These are phyloP conservation scores for Anastatica hierochuntica DNA, from an alignment of 345 rosid species.

Conservation along the genomic window DNA sequence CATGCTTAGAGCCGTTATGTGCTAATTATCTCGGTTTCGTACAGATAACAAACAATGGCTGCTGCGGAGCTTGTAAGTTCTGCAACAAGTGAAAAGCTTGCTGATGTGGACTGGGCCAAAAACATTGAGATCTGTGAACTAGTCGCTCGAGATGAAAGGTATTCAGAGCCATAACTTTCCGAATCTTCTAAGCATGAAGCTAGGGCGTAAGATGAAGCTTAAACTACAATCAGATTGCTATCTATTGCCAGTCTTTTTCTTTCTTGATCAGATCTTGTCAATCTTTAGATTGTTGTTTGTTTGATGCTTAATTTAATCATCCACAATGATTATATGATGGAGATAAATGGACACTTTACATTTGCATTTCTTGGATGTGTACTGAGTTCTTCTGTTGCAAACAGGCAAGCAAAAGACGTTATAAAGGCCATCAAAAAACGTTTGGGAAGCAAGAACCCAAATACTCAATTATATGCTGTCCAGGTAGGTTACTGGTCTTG, in stretches of 20 bases:
- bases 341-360: background rate
- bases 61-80: conserved; percentile 80
- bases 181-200: background rate
- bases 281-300: background rate
- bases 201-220: background rate
- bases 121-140: conserved; percentile 88
- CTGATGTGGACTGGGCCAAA: conserved; percentile 83
- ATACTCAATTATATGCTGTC: conserved; percentile 64
- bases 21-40: background rate
- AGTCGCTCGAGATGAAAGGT: conserved; percentile 70
- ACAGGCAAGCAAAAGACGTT: conserved; percentile 77
- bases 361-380: background rate
- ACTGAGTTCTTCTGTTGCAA: background rate
- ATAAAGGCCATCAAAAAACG: conserved; percentile 87
- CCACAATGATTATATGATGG: background rate
- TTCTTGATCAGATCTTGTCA: background rate
- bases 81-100: conserved; percentile 81
- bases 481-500: conserved; percentile 39
- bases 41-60: conserved; percentile 51
- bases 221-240: background rate
- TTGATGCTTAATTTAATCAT: conserved; percentile 7
- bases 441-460: conserved; percentile 57
- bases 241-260: too few species aligned
- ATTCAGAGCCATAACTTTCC: background rate
- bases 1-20: background rate